These are phyloP conservation scores for Zoysia pacifica DNA, from an alignment of 176 grass and related monocot genomes.

Conservation along the genomic window DNA sequence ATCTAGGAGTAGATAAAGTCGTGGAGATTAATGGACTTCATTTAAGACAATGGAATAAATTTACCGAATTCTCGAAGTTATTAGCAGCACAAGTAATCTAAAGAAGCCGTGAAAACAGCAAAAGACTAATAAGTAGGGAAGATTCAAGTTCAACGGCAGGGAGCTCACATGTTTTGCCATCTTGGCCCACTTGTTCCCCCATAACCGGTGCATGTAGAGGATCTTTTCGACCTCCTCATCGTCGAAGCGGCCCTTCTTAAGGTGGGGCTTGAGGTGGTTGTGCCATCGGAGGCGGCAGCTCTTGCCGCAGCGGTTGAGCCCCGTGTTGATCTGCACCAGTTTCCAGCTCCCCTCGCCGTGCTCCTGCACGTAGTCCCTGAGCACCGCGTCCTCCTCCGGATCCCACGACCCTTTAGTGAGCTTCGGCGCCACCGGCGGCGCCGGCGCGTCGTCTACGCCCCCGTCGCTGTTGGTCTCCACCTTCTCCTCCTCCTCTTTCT, in stretches of 20 bases:
- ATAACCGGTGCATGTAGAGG: conserved; percentile 12
- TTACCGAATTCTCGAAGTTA: too few species aligned
- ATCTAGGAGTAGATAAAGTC: neutral
- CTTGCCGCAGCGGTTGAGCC: conserved; percentile 78
- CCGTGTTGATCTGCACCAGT: conserved; percentile 59
- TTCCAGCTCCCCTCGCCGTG: conserved; percentile 89
- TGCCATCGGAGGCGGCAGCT: conserved; percentile 90
- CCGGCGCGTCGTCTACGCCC: neutral
- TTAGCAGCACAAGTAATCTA: neutral
- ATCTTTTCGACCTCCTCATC: conserved; percentile 51
- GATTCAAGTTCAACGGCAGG: too few species aligned
- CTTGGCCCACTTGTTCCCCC: conserved; percentile 82
- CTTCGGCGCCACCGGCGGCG: neutral
- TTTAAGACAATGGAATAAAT: neutral
- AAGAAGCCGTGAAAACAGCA: neutral
- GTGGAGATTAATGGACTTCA: neutral
- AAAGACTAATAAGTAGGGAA: neutral
- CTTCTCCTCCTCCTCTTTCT: neutral
- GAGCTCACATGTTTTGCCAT: conserved; percentile 55
- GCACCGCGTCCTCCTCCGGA: conserved; percentile 60
- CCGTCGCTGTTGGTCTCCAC: conserved; percentile 1
- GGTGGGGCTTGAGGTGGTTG: conserved; percentile 77
- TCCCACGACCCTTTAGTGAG: conserved; percentile 91
- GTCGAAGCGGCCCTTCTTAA: conserved; percentile 74
- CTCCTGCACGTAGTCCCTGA: conserved; percentile 60